Base-by-base conservation (phyloP, 768 basidiomycete genomes). In the Boletus bicolor region DNA sequence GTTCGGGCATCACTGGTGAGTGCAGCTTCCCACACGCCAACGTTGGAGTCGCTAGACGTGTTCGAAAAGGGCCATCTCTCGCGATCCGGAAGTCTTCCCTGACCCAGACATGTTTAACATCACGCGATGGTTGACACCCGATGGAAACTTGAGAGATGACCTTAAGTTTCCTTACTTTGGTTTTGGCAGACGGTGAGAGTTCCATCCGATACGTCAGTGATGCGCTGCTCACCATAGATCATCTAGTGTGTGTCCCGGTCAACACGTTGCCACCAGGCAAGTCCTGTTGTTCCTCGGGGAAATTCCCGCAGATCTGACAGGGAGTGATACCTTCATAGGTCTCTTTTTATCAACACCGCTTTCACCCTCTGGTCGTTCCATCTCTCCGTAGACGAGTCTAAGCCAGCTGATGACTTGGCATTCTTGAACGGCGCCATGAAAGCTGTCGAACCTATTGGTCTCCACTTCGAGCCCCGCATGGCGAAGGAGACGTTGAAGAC, bases 361-460 rank as follows among this genome's bases (percentile, higher is more conserved):
- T 72, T 84, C n/a, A 66, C 81, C 7, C 75, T 84, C 10, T 87
- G 83, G 82, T 77, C 83, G 0, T 87, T 86, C 70, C 73, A 63
- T 1, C 71, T 87, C 42, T 72, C 69, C 2, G 57, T 75, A 11
- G 81, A 84, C 57, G 73, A 77, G 0, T 60, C 68, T 7, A 67
- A 73, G 9, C 82, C 82, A 0, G 82, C 84, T 45, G 80, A 89
- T 62, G 77, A 78, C 9, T 66, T 81, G 49, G 82, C 76, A 0
- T 85, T 87, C 64, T 79, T 80, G 9, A n/a, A 3, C 12, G 41
- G 28, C 10, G 3, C 30, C 15, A 11, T 19, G 19, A 19, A 7
- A 1, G 49, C 57, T 34, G 5, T 8, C 9, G 77, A 81, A 56
- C 82, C 82, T 7, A 84, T 86, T 64, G 72, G 73, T 35, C 79